A percentile compares a stretch with the other conserved stretches of the same genome.
Evolutionary conservation across 2,329 filamentous ascomycete genomes (phyloP).

Genomic region (Cytospora leucostoma): DNA sequence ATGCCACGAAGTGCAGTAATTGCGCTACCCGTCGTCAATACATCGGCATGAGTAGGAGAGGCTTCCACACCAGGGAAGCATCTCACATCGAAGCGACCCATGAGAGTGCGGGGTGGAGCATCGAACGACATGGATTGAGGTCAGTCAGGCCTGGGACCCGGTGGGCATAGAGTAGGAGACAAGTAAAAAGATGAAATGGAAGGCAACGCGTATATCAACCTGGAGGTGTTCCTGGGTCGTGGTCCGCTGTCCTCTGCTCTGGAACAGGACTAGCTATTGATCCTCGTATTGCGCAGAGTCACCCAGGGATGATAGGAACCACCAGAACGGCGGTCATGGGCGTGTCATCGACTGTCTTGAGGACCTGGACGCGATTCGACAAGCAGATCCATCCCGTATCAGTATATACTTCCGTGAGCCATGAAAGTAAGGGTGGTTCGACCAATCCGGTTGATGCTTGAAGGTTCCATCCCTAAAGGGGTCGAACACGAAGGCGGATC

Average conservation of each 20-base stretch:
- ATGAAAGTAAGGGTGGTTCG: not conserved
- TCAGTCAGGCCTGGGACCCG: not conserved
- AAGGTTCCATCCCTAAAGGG: not conserved
- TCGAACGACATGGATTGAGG: constrained; percentile 20
- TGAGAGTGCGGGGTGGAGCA: constrained; percentile 15
- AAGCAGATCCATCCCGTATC: not conserved
- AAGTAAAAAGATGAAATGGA: constrained; percentile 7
- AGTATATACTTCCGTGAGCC: not conserved
- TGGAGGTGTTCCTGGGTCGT: constrained; percentile 15
- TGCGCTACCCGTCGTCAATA: constrained; percentile 9
- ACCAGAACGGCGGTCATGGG: not conserved
- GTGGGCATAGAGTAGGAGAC: constrained; percentile 8
- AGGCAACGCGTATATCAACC: constrained; percentile 18
- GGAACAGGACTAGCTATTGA: not conserved
- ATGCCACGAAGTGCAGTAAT: constrained; percentile 12
- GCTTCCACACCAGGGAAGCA: constrained; percentile 19
- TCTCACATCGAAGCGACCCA: constrained; percentile 13
- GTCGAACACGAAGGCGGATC: not conserved
- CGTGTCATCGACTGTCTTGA: not conserved
- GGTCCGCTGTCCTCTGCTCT: too few species aligned
- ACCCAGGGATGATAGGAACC: not conserved
- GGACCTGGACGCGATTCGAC: not conserved
- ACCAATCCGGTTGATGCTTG: not conserved
- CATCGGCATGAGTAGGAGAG: constrained; percentile 6
- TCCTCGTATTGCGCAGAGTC: not conserved